Evolutionary conservation across 1,284 basidiomycete species (phyloP).

Genomic region (Leccinum angustisporum): DNA sequence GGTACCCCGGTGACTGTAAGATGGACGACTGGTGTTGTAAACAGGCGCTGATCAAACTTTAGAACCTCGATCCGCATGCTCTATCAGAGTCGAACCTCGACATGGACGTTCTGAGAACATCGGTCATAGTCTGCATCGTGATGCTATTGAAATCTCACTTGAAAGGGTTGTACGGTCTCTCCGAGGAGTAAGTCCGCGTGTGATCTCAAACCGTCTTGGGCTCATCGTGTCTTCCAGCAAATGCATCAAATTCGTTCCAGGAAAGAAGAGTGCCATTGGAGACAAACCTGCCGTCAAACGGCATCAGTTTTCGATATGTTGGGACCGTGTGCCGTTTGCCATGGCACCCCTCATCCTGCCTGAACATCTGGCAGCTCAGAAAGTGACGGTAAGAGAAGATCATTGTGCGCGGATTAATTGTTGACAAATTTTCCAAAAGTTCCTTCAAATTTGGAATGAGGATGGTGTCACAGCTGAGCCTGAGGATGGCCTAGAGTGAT

Average conservation of each 20-base stretch:
- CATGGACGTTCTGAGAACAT: constrained; percentile 55
- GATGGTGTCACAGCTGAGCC: constrained; percentile 76
- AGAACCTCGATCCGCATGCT: constrained; percentile 12
- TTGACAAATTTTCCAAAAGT: constrained; percentile 41
- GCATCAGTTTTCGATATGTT: constrained; percentile 61
- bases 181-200: constrained; percentile 70
- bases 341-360: constrained; percentile 54
- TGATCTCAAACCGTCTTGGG: constrained; percentile 8
- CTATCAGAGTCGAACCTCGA: constrained; percentile 23
- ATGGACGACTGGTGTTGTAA: neutral
- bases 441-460: constrained; percentile 78
- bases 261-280: constrained; percentile 84
- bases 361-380: constrained; percentile 60
- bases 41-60: constrained; percentile 4
- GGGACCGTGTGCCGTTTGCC: constrained; percentile 72
- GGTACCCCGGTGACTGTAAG: constrained; percentile 14
- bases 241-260: constrained; percentile 80
- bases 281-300: constrained; percentile 75
- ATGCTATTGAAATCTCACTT: constrained; percentile 85
- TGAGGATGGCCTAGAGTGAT: constrained; percentile 44
- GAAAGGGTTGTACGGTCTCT: constrained; percentile 76
- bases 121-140: constrained; percentile 76
- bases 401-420: neutral
- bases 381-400: constrained; percentile 46
- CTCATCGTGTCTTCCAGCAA: constrained; percentile 52